Percentiles rank a stretch among this genome's conserved stretches.
These are phyloP conservation scores for Astrothelium subdiscretum DNA, from an alignment of 495 filamentous ascomycete genomes.

Conservation along the genomic window DNA sequence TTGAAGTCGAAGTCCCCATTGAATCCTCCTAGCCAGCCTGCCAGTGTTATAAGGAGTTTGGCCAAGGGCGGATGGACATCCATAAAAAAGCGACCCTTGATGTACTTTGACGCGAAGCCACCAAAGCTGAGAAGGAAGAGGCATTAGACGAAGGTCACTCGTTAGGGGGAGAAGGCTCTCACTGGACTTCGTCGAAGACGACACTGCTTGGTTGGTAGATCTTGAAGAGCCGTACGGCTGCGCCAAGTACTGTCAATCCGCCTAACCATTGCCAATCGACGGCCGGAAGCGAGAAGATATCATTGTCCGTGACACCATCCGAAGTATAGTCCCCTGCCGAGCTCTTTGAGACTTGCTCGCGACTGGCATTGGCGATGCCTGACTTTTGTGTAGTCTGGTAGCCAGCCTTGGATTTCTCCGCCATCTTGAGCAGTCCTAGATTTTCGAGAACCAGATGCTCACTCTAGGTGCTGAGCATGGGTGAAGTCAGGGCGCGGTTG, in stretches of 20 bases:
- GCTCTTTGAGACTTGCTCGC: neutral
- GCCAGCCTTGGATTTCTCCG: neutral
- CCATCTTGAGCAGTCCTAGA: neutral
- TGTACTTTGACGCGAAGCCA: constrained; percentile 95
- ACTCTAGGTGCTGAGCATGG: neutral
- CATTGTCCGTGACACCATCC: constrained; percentile 51
- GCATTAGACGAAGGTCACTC: neutral
- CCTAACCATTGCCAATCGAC: constrained; percentile 71
- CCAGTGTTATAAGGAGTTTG: constrained; percentile 88
- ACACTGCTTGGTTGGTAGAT: constrained; percentile 95
- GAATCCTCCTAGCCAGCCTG: constrained; percentile 91
- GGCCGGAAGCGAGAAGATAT: constrained; percentile 52
- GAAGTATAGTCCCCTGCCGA: constrained; percentile 46
- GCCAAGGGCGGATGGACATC: constrained; percentile 97
- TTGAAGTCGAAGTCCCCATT: constrained; percentile 97
- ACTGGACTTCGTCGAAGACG: constrained; percentile 99
- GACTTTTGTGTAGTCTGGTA: neutral
- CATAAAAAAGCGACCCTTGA: constrained; percentile 98
- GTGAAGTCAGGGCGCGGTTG: neutral
- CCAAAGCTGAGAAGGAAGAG: constrained; percentile 55
- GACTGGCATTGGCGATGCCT: neutral
- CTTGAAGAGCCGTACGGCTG: constrained; percentile 76
- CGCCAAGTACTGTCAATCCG: constrained; percentile 60
- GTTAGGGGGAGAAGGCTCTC: constrained; percentile 25
- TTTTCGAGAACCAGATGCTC: neutral